Evolutionary conservation across 306 rosid genomes (phyloP).

Genomic region (Casuarina glauca): DNA sequence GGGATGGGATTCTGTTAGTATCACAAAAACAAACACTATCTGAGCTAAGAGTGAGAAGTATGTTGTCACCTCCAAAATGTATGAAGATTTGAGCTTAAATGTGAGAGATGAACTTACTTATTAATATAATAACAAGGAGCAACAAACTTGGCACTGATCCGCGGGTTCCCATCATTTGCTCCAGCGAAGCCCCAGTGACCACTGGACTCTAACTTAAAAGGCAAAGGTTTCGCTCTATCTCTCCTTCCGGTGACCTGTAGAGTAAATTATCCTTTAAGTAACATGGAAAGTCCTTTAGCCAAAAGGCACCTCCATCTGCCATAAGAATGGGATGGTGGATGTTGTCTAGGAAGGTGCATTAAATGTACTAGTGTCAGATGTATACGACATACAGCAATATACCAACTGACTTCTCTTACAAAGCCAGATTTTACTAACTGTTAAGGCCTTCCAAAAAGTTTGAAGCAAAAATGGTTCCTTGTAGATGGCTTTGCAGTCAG

Average conservation of each 20-base stretch:
- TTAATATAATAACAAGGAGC: conserved; percentile 87
- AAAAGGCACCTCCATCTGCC: neutral
- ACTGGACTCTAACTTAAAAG: conserved; percentile 72
- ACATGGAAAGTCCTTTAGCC: conserved; percentile 7
- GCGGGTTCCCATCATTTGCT: conserved; percentile 89
- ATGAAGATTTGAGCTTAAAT: neutral
- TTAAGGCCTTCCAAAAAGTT: neutral
- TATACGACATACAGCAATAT: neutral
- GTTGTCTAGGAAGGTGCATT: neutral
- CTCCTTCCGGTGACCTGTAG: conserved; percentile 95
- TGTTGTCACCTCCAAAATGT: neutral
- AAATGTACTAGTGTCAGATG: neutral
- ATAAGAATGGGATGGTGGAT: neutral
- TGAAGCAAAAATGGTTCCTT: neutral
- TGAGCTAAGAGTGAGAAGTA: neutral
- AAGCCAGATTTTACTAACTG: neutral
- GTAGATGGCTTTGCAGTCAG: neutral
- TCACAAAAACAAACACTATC: neutral
- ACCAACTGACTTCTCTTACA: neutral
- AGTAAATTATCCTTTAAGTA: conserved; percentile 23
- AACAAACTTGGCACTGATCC: conserved; percentile 78
- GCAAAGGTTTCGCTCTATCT: conserved; percentile 91
- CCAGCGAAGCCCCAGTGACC: conserved; percentile 94
- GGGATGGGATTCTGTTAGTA: neutral
- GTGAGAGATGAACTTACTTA: conserved; percentile 57